A percentile compares a stretch with the other conserved stretches of the same genome.
Evolutionary conservation across 139 green algal genomes (phyloP).

Genomic region (Spirogloea muscicola): DNA sequence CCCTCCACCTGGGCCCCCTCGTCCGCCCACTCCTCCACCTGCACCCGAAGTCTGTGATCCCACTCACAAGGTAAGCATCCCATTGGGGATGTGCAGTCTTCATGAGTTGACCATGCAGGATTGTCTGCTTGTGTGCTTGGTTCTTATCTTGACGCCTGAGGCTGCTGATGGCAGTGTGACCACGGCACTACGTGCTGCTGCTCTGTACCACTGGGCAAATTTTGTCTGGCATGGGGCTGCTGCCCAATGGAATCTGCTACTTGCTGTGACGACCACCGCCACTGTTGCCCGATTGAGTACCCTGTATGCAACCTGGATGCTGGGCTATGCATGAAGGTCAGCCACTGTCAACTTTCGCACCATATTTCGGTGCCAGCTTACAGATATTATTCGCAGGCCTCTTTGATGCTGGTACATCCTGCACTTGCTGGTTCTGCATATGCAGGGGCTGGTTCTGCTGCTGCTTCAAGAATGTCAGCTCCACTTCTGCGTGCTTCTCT

Average conservation of each 20-base stretch:
- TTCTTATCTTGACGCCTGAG: no score
- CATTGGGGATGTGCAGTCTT: no score
- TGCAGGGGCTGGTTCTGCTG: no score
- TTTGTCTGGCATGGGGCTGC: conserved; percentile 82
- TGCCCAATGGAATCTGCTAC: conserved; percentile 81
- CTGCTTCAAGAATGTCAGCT: no score
- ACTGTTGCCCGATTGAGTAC: conserved; percentile 87
- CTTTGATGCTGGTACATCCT: no score
- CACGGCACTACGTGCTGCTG: conserved; percentile 85
- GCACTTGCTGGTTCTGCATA: no score
- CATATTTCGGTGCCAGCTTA: no score
- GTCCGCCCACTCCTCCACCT: conserved; percentile 28
- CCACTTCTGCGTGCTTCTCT: not conserved
- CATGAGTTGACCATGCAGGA: no score
- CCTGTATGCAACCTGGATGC: conserved; percentile 78
- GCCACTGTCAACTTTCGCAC: not conserved
- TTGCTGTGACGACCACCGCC: conserved; percentile 87
- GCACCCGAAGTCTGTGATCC: conserved; percentile 70
- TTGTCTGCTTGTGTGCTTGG: no score
- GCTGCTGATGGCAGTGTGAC: no score
- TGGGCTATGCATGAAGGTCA: conserved; percentile 37
- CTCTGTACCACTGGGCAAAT: conserved; percentile 58
- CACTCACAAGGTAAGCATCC: no score
- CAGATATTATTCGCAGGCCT: no score
- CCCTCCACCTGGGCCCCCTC: conserved; percentile 51